Percentiles rank a stretch among this genome's conserved stretches.
Conservation (phyloP, 306 rosid genomes). For the Geum urbanum region DNA sequence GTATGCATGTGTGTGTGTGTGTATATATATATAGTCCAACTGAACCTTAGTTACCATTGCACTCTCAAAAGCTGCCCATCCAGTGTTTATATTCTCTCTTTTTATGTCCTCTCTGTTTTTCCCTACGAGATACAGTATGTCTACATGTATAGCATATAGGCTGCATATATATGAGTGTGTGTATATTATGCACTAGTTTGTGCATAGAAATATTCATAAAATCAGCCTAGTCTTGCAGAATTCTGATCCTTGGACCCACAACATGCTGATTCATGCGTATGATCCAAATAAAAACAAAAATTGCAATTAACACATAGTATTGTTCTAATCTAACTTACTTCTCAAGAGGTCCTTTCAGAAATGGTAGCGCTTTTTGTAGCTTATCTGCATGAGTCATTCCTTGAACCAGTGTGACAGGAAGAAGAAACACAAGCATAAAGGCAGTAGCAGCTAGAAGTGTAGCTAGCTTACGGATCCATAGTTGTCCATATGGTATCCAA, state of each 20-base stretch:
- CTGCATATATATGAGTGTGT: not conserved
- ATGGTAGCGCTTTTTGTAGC: constrained; percentile 66
- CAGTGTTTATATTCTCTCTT: not conserved
- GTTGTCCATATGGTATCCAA: constrained; percentile 77
- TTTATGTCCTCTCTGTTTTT: not conserved
- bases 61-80: not conserved
- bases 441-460: constrained; percentile 55
- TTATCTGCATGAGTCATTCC: constrained; percentile 76
- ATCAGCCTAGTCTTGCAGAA: not conserved
- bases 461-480: constrained; percentile 86
- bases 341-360: constrained; percentile 53
- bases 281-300: not conserved
- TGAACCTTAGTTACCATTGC: too few species aligned
- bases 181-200: not conserved
- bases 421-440: constrained; percentile 68
- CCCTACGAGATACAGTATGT: not conserved
- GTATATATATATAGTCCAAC: not conserved
- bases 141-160: not conserved
- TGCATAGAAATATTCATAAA: not conserved
- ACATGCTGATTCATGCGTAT: not conserved
- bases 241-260: not conserved
- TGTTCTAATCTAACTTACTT: constrained; percentile 37
- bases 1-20: not conserved
- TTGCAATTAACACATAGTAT: not conserved
- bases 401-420: constrained; percentile 81